These are phyloP conservation scores for Syzygium grande DNA, from an alignment of 345 rosid genomes.

Conservation along the genomic window DNA sequence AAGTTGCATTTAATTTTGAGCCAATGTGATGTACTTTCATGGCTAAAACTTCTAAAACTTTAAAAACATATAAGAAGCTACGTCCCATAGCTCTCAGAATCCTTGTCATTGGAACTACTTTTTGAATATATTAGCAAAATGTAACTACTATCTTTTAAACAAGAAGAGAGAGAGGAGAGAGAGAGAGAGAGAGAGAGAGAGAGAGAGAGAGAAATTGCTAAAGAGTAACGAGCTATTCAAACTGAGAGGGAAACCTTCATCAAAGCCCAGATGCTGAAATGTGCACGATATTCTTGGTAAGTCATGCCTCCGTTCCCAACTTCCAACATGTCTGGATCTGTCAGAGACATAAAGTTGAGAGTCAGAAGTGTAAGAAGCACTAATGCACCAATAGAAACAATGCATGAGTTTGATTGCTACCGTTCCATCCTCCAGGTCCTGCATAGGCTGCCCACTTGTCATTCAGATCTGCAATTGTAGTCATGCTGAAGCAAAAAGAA, in stretches of 20 bases:
- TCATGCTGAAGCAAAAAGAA: constrained; percentile 53
- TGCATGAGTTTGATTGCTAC: constrained; percentile 22
- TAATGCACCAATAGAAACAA: not conserved
- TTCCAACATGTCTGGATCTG: constrained; percentile 99
- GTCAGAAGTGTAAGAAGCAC: not conserved
- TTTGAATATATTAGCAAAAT: not conserved
- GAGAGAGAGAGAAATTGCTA: not conserved
- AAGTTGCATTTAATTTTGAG: not conserved
- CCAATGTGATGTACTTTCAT: not conserved
- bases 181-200: not conserved
- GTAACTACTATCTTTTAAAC: not conserved
- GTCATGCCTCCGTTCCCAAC: constrained; percentile 99
- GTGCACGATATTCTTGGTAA: constrained; percentile 76
- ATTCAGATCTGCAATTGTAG: constrained; percentile 83
- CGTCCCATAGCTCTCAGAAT: not conserved
- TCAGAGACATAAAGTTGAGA: not conserved
- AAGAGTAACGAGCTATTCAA: not conserved
- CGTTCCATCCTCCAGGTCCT: constrained; percentile 99
- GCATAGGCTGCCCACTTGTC: constrained; percentile 96
- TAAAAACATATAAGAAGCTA: not conserved
- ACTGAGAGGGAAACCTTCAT: constrained; percentile 53
- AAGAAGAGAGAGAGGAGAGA: not conserved
- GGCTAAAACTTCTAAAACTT: not conserved
- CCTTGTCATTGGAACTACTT: not conserved
- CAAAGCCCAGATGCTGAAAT: constrained; percentile 97